These are phyloP conservation scores for Saccharomyces eubayanus DNA, from an alignment of 805 yeast species.

Conservation along the genomic window DNA sequence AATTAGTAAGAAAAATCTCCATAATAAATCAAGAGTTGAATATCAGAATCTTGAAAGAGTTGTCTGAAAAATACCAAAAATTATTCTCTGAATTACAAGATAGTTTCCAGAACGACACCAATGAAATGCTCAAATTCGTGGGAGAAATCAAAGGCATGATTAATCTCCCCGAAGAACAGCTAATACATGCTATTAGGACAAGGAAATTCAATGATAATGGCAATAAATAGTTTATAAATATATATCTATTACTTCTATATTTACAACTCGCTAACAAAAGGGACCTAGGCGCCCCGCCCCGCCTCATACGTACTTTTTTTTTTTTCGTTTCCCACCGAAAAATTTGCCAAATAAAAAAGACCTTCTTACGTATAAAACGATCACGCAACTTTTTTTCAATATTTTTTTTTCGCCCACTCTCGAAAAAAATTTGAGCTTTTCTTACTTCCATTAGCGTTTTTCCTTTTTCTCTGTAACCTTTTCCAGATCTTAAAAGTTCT, in stretches of 20 bases:
- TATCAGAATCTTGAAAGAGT: conserved; percentile 28
- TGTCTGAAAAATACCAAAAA: conserved; percentile 31
- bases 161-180: conserved; percentile 31
- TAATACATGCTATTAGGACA: conserved; percentile 20
- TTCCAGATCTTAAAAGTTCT: not conserved
- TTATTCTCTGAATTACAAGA: conserved; percentile 28
- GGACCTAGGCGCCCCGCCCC: not conserved
- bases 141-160: conserved; percentile 31
- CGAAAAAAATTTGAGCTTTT: not conserved
- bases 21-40: conserved; percentile 34
- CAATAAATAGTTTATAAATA: not conserved
- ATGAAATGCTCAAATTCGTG: conserved; percentile 31
- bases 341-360: too few species aligned
- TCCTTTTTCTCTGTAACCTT: not conserved
- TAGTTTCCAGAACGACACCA: conserved; percentile 33
- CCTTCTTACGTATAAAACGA: not conserved
- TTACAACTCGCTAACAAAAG: not conserved
- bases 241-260: not conserved
- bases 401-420: not conserved
- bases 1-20: conserved; percentile 29
- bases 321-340: not conserved
- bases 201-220: not conserved
- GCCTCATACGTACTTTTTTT: not conserved
- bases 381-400: not conserved
- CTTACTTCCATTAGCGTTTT: not conserved